Evolutionary conservation across 148 eudicot genomes (phyloP), one percentile per base, ranked within the genome.

Genomic region (Chenopodium album): DNA sequence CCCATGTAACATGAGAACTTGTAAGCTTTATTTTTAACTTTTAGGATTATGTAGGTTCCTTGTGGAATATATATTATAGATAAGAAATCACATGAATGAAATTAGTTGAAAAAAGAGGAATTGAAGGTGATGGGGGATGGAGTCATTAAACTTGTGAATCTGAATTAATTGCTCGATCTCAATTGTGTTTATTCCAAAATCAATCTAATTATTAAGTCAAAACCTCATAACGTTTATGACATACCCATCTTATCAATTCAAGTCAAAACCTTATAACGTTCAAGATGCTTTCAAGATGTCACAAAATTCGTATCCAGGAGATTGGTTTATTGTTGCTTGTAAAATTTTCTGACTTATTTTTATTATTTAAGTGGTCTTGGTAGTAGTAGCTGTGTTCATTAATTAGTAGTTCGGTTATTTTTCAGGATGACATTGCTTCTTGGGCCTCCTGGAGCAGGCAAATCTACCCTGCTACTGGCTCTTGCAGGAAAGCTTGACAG

Each of bases 361-460:
- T 37, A 16, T 78, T 2, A 29, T 19, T 31, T 2, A 31, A 29
- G 28, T 73, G 26, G 47, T 19, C 75, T 46, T 63, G 63, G 62
- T 34, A 16, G n/a, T 60, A 44, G 48, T 60, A 44, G 48, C n/a
- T 31, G 47, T 34, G 13, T 5, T 66, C 20, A 67, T 60, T 26
- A 50, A 67, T 60, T 26, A 50, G 32, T 60, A 77, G 34, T 79
- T 82, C 32, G 59, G 73, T 16, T 7, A 62, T 60, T 78, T 84
- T 66, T 29, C 85, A 95, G 97, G 91, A 91, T 95, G 94, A 95
- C 98, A 76, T 85, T 95, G 82, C 94, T 95, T 83, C 83, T 95
- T 80, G 98, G 98, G 37, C 98, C 98, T 68, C 98, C 97, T 13
- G 94, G 94, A 85, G 84, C 98, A 28, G 98, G 98, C 64, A 95